A percentile compares a stretch with the other conserved stretches of the same genome.
phyloP scores from a whole-genome alignment of 2,329 filamentous ascomycete genomes.

The Aspergillus sp. region DNA sequence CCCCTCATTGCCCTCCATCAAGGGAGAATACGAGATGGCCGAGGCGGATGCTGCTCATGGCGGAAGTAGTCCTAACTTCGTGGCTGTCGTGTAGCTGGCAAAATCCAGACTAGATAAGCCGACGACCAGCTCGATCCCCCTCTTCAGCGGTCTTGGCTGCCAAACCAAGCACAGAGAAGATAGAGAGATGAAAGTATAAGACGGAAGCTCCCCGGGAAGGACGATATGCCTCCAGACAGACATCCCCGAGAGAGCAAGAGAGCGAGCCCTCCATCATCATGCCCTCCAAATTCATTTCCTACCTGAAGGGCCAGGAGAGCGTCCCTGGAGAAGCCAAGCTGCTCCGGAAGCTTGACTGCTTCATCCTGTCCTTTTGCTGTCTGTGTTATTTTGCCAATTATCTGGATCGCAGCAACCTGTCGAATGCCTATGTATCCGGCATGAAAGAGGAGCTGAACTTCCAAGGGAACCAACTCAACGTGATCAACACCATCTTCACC shows the following conservation, averaged over 20 bases:
- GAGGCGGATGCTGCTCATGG: not conserved
- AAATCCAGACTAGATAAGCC: not conserved
- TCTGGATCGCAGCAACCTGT: slow-evolving; percentile 48
- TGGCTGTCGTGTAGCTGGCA: not conserved
- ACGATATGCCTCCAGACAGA: no score
- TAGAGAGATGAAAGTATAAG: not conserved
- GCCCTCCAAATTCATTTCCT: slow-evolving; percentile 5
- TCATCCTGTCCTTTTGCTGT: slow-evolving; percentile 47
- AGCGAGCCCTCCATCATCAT: not conserved
- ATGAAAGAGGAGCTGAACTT: slow-evolving; percentile 35
- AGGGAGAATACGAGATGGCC: not conserved
- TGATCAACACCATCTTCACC: slow-evolving; percentile 25
- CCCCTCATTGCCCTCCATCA: not conserved
- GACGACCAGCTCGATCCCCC: not conserved
- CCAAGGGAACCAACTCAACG: slow-evolving; percentile 29
- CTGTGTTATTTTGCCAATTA: slow-evolving; percentile 50
- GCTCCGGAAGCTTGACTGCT: slow-evolving; percentile 53
- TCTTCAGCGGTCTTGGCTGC: not conserved
- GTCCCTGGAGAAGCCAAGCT: slow-evolving; percentile 40
- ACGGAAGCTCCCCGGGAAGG: not conserved
- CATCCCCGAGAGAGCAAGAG: not conserved
- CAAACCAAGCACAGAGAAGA: not conserved
- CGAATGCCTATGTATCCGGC: slow-evolving; percentile 48
- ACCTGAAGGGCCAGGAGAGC: slow-evolving; percentile 6
- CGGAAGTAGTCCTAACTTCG: not conserved